These are phyloP conservation scores for Lathyrus oleraceus DNA, from an alignment of 306 rosid species.

Conservation along the genomic window DNA sequence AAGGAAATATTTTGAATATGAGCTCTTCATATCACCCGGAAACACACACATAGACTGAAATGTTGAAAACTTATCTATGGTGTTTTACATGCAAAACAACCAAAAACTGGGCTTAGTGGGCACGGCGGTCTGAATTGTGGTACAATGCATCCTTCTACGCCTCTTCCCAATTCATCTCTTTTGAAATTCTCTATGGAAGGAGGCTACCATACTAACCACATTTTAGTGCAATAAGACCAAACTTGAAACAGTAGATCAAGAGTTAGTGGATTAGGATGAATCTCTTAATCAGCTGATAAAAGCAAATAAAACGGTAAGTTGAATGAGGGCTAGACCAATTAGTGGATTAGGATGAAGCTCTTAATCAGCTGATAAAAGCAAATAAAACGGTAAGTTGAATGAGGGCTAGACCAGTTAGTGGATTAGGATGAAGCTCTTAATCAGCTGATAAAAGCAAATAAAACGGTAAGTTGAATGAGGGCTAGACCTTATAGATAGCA, in stretches of 20 bases:
- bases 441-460: not conserved
- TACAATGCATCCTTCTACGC: not conserved
- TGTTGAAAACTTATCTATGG: too few relatives aligned
- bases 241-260: not conserved
- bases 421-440: not conserved
- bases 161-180: not conserved
- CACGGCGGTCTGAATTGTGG: not conserved
- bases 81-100: not conserved
- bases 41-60: too few relatives aligned
- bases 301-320: too few relatives aligned
- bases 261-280: not conserved
- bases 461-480: too few relatives aligned
- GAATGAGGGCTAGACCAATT: too few relatives aligned
- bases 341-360: not conserved
- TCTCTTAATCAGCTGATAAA: not conserved
- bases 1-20: not conserved
- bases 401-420: not conserved
- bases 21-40: not conserved
- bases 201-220: not conserved
- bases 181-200: not conserved
- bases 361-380: not conserved
- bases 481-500: not conserved
- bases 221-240: not conserved
- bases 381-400: too few relatives aligned
- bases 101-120: not conserved